Conservation (phyloP, 169 alveolate species). For the Plasmodium coatneyi region DNA sequence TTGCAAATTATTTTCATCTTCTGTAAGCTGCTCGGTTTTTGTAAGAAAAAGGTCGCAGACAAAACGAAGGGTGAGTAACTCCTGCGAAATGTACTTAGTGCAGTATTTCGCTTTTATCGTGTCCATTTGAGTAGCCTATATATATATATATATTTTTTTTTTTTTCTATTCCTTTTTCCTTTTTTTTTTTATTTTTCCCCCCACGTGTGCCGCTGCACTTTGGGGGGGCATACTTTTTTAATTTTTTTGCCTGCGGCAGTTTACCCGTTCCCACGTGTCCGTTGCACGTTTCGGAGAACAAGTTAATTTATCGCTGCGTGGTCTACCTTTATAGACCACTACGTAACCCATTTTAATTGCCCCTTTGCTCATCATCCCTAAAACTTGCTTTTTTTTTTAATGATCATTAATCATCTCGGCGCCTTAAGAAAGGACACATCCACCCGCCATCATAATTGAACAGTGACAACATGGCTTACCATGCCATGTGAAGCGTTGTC, state of each 20-base stretch:
- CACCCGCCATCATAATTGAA: neutral
- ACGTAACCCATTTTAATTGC: neutral
- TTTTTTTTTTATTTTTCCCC: neutral
- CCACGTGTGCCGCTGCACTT: neutral
- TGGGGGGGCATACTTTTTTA: neutral
- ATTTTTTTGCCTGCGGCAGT: constrained; percentile 3
- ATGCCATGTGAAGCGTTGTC: neutral
- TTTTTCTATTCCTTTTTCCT: too few species aligned
- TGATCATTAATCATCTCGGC: neutral
- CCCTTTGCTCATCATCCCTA: neutral
- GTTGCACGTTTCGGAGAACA: neutral
- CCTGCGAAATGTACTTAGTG: neutral
- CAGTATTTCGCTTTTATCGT: neutral
- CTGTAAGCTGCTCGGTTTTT: neutral
- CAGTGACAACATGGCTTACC: neutral
- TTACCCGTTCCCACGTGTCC: neutral
- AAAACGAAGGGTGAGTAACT: constrained; percentile 15
- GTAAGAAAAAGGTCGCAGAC: constrained; percentile 4
- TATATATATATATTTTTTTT: neutral
- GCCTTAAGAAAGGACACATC: neutral
- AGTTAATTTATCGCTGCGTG: neutral
- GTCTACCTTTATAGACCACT: neutral
- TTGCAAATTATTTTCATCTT: constrained; percentile 13
- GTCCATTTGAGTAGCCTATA: constrained; percentile 4
- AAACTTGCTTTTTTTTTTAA: neutral